Evolutionary conservation across 2,329 filamentous ascomycete species (phyloP), one percentile per base, ranked within the genome.

Genomic region (Laburnicola sp.): DNA sequence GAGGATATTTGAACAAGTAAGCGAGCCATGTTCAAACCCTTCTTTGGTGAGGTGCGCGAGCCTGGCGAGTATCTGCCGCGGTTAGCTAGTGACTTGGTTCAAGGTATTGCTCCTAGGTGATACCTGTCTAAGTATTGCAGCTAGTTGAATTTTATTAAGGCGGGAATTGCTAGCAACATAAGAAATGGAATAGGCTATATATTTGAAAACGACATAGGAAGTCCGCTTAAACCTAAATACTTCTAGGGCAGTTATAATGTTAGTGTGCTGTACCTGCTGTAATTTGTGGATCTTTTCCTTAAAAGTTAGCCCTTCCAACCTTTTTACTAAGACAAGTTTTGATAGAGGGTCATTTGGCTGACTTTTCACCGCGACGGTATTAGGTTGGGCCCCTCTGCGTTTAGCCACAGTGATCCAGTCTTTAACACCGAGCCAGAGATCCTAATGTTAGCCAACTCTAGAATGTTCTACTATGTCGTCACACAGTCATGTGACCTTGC

Each of bases 1-100:
- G 35, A 70, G 57, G 36, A 71, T 60, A 54, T 61, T 65, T 26
- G 55, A 62, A 49, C 49, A 68, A 37, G 22, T 60, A 40, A 70
- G 50, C 36, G 52, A 63, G 49, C 55, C 31, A 53, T 69, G 56
- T 41, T 62, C 51, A 37, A 44, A 70, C 51, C 42, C 42, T 35
- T 45, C 16, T 45, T 45, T 11, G 25, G 16, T 45, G 16, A 45
- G 28, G 21, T 45, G 21, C 3, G 30, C 21, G 27, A 45, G 42
- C 30, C 42, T n/a, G 6, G 30, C 30, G 10, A 45, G 48, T 50
- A 50, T 42, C 40, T 50, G 23, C 39, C 16, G 23, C 23, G 38
- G 47, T 43, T 37, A 48, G 45, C 32, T 30, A 43, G 40, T 43
- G 21, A 32, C 42, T 45, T 35, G 2, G 21, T 45, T 45, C 21